These are phyloP conservation scores for Immersiella caudata DNA, from an alignment of 495 filamentous ascomycete species.

Conservation along the genomic window DNA sequence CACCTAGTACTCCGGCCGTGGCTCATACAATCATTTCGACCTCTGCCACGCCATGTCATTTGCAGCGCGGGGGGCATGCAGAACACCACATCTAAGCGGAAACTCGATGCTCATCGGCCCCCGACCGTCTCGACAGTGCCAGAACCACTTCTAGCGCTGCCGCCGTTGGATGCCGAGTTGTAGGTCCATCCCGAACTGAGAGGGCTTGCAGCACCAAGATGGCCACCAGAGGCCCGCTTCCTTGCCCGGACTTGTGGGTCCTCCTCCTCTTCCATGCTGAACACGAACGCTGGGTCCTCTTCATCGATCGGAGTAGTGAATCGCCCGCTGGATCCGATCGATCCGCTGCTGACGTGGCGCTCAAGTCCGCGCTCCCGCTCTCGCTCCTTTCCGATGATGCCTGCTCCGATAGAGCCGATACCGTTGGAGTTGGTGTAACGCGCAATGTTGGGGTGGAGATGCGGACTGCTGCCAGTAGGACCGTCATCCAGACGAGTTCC, in stretches of 20 bases:
- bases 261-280: slow-evolving; percentile 78
- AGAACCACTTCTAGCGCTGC: slow-evolving; percentile 17
- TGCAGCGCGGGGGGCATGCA: neutral
- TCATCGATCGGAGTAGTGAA: slow-evolving; percentile 74
- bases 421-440: slow-evolving; percentile 36
- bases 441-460: slow-evolving; percentile 42
- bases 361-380: slow-evolving; percentile 44
- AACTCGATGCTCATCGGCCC: slow-evolving; percentile 23
- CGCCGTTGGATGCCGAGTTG: slow-evolving; percentile 33
- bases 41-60: too few relatives aligned
- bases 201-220: slow-evolving; percentile 38
- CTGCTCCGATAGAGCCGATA: slow-evolving; percentile 22
- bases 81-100: neutral
- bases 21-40: slow-evolving; percentile 18
- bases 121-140: slow-evolving; percentile 27
- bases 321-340: slow-evolving; percentile 52
- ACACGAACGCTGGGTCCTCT: slow-evolving; percentile 75
- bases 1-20: slow-evolving; percentile 16
- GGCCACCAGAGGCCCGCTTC: slow-evolving; percentile 45
- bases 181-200: slow-evolving; percentile 43
- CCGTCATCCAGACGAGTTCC: slow-evolving; percentile 54
- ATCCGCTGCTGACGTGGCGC: slow-evolving; percentile 56
- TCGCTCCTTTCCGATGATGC: slow-evolving; percentile 40
- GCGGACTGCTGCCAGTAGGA: slow-evolving; percentile 41
- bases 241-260: slow-evolving; percentile 50